Evolutionary conservation across 495 filamentous ascomycete genomes (phyloP).

Genomic region (Barbatosphaeria neglecta): DNA sequence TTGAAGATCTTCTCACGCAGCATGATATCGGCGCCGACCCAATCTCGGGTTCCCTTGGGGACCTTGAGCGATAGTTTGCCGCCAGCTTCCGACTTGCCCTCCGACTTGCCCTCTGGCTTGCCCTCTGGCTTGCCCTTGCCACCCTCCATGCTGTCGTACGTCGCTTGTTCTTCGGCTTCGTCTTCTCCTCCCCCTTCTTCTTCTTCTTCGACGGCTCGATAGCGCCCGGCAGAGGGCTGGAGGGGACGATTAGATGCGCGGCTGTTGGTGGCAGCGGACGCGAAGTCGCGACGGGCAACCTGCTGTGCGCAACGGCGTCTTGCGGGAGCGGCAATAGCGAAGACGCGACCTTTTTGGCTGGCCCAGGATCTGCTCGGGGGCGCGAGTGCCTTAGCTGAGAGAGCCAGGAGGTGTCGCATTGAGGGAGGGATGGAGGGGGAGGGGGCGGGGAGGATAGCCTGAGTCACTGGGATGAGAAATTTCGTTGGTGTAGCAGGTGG

Average conservation of each 20-base stretch:
- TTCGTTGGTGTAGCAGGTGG: background rate
- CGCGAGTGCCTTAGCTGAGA: background rate
- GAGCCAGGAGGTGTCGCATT: background rate
- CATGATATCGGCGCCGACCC: conserved; percentile 10
- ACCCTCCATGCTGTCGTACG: background rate
- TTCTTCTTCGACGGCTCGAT: background rate
- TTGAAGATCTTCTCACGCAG: conserved; percentile 13
- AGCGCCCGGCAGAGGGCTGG: background rate
- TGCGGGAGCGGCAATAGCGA: background rate
- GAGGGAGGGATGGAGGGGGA: background rate
- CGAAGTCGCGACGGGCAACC: background rate
- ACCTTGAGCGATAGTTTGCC: conserved; percentile 13
- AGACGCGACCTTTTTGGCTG: background rate
- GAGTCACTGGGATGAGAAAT: background rate
- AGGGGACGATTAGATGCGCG: too few relatives aligned
- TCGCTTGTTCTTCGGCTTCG: background rate
- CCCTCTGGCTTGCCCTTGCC: conserved; percentile 1
- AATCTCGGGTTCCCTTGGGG: conserved; percentile 16
- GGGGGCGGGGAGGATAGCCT: background rate
- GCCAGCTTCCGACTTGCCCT: conserved; percentile 7
- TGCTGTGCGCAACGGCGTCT: background rate
- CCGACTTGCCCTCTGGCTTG: conserved; percentile 1
- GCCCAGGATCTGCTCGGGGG: background rate
- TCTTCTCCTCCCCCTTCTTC: background rate
- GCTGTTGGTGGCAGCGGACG: background rate